Evolutionary conservation across 306 rosid species (phyloP).

Genomic region (Pyrus communis): DNA sequence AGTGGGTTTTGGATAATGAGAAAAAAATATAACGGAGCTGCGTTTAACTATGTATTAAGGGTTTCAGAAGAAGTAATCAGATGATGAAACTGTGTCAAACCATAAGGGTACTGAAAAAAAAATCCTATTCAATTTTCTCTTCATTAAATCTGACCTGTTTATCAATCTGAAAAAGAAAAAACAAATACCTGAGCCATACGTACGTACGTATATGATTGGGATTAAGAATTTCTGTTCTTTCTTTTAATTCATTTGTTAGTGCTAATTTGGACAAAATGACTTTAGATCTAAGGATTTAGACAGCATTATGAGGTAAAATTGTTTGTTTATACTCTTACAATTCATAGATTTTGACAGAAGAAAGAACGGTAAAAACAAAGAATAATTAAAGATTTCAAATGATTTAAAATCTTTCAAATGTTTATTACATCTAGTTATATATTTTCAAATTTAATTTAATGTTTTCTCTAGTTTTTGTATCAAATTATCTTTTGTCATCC

Average conservation of each 20-base stretch:
- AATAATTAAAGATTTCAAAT: background rate
- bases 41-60: background rate
- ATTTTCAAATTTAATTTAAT: background rate
- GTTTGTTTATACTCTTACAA: background rate
- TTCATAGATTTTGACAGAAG: background rate
- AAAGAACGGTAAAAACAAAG: background rate
- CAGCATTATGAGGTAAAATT: background rate
- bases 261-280: background rate
- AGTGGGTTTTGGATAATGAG: background rate
- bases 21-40: background rate
- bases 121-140: no score
- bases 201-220: background rate
- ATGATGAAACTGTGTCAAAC: no score
- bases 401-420: background rate
- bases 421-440: background rate
- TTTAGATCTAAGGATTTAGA: background rate
- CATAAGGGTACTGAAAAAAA: no score
- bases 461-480: background rate
- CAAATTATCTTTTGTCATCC: background rate
- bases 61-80: background rate
- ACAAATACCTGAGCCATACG: background rate
- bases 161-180: no score
- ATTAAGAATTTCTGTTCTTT: background rate
- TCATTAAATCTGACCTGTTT: no score
- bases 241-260: background rate